Evolutionary conservation across 192 early-diverging fungal species (phyloP), one percentile per base, ranked within the genome.

Genomic region (Spizellomyces punctatus): DNA sequence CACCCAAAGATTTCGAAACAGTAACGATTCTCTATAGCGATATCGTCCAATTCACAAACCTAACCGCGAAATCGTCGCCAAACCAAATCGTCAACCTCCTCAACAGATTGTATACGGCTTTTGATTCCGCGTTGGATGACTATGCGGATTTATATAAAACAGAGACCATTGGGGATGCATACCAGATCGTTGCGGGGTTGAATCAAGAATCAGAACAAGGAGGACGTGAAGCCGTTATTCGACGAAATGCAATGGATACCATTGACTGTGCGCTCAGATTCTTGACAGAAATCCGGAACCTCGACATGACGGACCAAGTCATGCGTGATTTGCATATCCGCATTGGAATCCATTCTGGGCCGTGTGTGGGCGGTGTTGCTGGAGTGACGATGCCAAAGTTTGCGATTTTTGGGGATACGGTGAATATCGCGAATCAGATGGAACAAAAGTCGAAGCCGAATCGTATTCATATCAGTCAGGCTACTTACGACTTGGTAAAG

Each of bases 151-250:
- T 83, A 17, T 83, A 78, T 72, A 83, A 83, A 69, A 75, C 79
- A 6, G 81, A 83, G 60, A 83, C 81, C 4, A 77, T 83, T 60
- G 81, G 81, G 46, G 81, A 83, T 66, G 81, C 81, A 17, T 83
- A 83, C 67, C 74, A 75, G 64, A 52, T 83, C 47, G 78, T 79
- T 2, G 67, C 72, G 16, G 81, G 81, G 10, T 66, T 83, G 36
- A 83, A 83, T 65, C 74, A 78, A 48, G 60, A 67, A 8, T 41
- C 58, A 8, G 54, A 41, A 46, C 19, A 58, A 10, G 42, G 52
- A 14, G 52, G 63, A 16, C 48, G 46, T 36, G 70, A 27, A n/a
- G 64, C 49, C 64, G 36, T 49, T 17, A 36, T 61, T 42, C 55
- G 44, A 6, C 65, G 71, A 27, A 74, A 77, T 68, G 78, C 76